Conservation (phyloP, 1,284 basidiomycete genomes). For the Exobasidium cylindrosporum region DNA sequence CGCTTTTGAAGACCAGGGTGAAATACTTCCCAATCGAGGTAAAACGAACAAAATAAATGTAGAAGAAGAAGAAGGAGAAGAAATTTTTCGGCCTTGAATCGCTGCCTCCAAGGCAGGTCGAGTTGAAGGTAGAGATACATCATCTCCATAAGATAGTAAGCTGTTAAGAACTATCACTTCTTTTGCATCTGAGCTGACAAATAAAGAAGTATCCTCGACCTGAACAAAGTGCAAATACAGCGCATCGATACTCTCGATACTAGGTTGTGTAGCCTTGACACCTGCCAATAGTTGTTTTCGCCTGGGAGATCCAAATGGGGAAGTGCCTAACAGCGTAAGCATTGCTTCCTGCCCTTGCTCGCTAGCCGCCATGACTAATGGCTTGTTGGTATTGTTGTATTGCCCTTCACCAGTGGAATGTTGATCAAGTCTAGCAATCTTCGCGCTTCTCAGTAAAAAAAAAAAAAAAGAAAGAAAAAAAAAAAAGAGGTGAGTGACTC, state of each 20-base stretch:
- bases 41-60: conserved; percentile 41
- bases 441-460: background rate
- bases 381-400: background rate
- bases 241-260: conserved; percentile 71
- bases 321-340: conserved; percentile 55
- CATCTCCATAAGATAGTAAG: conserved; percentile 84
- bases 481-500: background rate
- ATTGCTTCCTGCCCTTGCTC: conserved; percentile 14
- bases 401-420: too few relatives aligned
- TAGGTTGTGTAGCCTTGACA: conserved; percentile 63
- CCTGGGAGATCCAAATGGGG: conserved; percentile 60
- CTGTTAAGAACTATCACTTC: conserved; percentile 66
- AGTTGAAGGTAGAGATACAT: conserved; percentile 63
- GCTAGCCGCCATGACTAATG: background rate
- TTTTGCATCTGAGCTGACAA: conserved; percentile 60
- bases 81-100: conserved; percentile 22
- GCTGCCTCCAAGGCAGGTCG: conserved; percentile 24
- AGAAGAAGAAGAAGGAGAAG: conserved; percentile 61
- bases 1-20: conserved; percentile 96
- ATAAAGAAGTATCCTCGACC: conserved; percentile 60
- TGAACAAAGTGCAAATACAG: conserved; percentile 84
- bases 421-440: too few relatives aligned
- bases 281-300: conserved; percentile 67
- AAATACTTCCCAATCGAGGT: conserved; percentile 62
- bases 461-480: conserved; percentile 5